Evolutionary conservation across 331 rosid species (phyloP).

Genomic region (Dryas integrifolia): DNA sequence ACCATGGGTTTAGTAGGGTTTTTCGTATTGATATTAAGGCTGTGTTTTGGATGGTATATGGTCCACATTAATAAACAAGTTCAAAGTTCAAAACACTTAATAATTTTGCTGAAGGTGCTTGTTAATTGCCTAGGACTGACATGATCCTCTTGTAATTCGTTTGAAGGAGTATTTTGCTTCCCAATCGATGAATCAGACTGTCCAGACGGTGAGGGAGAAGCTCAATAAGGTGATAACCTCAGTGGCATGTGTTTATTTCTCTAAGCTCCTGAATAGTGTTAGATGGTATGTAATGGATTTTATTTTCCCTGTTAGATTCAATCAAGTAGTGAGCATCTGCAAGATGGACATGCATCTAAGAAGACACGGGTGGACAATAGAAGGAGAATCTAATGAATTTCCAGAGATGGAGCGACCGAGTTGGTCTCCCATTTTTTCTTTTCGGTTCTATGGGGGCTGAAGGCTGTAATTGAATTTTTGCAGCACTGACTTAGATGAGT

Average conservation of each 20-base stretch:
- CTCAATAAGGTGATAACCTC: conserved; percentile 68
- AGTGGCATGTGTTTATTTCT: conserved; percentile 10
- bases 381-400: conserved; percentile 61
- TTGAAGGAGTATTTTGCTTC: conserved; percentile 81
- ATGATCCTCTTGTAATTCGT: conserved; percentile 18
- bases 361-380: conserved; percentile 68
- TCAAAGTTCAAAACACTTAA: not conserved
- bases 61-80: not conserved
- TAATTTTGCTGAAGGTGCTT: conserved; percentile 7
- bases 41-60: not conserved
- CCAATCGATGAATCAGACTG: conserved; percentile 80
- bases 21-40: not conserved
- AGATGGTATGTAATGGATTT: conserved; percentile 4
- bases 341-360: conserved; percentile 56
- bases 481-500: not conserved
- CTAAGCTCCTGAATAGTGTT: not conserved
- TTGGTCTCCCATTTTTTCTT: not conserved
- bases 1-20: not conserved
- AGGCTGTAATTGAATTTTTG: not conserved
- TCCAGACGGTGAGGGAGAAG: conserved; percentile 65
- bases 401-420: not conserved
- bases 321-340: conserved; percentile 52
- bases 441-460: no score
- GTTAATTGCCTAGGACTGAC: conserved; percentile 15
- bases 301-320: conserved; percentile 48